Evolutionary conservation across 2,329 filamentous ascomycete species (phyloP).

Genomic region (Onygena corvina): DNA sequence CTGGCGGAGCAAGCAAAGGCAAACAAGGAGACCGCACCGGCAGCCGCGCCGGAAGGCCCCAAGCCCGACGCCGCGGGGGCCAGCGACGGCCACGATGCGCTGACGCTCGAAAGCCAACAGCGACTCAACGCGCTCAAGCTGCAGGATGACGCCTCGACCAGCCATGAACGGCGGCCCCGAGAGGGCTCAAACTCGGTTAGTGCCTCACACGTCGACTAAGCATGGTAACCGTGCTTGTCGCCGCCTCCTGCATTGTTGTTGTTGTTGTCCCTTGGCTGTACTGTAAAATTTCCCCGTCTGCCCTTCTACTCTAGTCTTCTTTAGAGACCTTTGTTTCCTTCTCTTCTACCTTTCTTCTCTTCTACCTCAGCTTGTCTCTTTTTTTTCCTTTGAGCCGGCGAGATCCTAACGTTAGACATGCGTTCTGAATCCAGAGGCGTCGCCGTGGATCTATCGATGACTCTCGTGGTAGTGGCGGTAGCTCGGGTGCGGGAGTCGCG

Average conservation of each 20-base stretch:
- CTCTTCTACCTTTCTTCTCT: too few species aligned
- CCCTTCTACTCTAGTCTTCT: conserved; percentile 25
- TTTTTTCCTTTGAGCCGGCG: conserved; percentile 27
- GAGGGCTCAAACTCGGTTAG: conserved; percentile 36
- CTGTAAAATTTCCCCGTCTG: conserved; percentile 11
- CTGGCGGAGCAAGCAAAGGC: conserved; percentile 68
- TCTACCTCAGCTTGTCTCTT: too few species aligned
- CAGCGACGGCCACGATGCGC: conserved; percentile 62
- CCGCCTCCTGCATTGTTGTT: conserved; percentile 16
- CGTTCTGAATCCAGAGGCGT: conserved; percentile 36
- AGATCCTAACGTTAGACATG: conserved; percentile 38
- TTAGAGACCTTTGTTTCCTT: conserved; percentile 33
- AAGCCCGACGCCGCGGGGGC: conserved; percentile 36
- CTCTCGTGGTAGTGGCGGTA: conserved; percentile 21
- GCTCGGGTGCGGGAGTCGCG: neutral
- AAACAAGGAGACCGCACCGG: conserved; percentile 42
- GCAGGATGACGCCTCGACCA: conserved; percentile 53
- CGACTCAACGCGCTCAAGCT: conserved; percentile 80
- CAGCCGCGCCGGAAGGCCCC: conserved; percentile 27
- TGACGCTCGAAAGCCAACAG: conserved; percentile 72
- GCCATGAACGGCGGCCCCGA: conserved; percentile 42
- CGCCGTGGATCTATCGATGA: conserved; percentile 33
- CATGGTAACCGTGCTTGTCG: conserved; percentile 14
- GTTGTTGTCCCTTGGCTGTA: conserved; percentile 3
- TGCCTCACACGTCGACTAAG: conserved; percentile 24